These are phyloP conservation scores for Ophiobolus disseminans DNA, from an alignment of 2,329 filamentous ascomycete species.

Conservation along the genomic window DNA sequence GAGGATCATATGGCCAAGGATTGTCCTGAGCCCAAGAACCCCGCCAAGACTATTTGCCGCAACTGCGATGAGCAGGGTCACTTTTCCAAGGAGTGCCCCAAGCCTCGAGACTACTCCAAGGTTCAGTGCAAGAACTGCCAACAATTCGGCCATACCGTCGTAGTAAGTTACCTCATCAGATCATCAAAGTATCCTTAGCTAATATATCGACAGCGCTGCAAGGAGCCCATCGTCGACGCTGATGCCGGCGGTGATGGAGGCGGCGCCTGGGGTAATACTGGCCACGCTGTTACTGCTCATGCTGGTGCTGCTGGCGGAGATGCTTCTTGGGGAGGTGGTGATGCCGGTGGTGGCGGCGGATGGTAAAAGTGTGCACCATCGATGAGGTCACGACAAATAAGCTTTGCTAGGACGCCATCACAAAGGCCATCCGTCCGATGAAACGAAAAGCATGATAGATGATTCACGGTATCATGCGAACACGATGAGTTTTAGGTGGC, in stretches of 20 bases:
- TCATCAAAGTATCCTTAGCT: conserved; percentile 1
- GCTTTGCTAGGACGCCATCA: neutral
- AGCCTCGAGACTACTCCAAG: conserved; percentile 61
- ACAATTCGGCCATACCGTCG: conserved; percentile 46
- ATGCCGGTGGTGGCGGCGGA: conserved; percentile 11
- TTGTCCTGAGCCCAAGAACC: conserved; percentile 47
- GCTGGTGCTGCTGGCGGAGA: conserved; percentile 22
- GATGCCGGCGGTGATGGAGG: conserved; percentile 21
- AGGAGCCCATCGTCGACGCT: conserved; percentile 30
- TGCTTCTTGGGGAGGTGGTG: conserved; percentile 21
- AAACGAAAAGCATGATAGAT: neutral
- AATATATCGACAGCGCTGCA: conserved; percentile 40
- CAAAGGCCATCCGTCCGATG: neutral
- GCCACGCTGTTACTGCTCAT: conserved; percentile 8
- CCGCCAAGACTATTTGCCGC: conserved; percentile 55
- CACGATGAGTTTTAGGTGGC: neutral
- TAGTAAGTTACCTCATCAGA: conserved; percentile 22
- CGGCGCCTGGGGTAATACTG: conserved; percentile 18
- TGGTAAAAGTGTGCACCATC: conserved; percentile 12
- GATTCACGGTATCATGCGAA: neutral
- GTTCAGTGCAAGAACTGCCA: conserved; percentile 58
- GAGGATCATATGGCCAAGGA: conserved; percentile 48
- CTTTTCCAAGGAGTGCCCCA: conserved; percentile 62
- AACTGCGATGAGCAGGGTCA: conserved; percentile 73
- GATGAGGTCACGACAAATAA: neutral